A percentile compares a stretch with the other conserved stretches of the same genome.
Evolutionary conservation across 2,329 filamentous ascomycete species (phyloP).

Genomic region (Tolypocladium capitatum): DNA sequence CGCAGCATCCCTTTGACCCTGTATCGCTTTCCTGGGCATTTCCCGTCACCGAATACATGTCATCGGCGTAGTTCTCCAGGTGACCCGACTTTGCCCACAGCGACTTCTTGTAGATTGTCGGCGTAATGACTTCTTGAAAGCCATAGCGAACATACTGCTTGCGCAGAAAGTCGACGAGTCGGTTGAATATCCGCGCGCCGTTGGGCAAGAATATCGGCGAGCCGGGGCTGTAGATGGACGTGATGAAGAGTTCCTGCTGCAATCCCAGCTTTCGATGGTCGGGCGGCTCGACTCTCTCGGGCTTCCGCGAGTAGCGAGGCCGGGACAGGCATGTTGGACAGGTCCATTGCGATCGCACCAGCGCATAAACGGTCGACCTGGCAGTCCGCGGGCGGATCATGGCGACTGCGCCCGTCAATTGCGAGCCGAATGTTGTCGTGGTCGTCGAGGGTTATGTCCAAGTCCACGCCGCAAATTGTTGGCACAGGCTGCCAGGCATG

Average conservation of each 20-base stretch:
- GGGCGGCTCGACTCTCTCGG: constrained; percentile 20
- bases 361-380: constrained; percentile 6
- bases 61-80: constrained; percentile 78
- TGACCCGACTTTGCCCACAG: constrained; percentile 80
- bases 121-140: constrained; percentile 79
- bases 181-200: constrained; percentile 72
- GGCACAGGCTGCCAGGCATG: too few species aligned
- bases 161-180: constrained; percentile 67
- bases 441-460: background rate
- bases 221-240: constrained; percentile 67
- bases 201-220: constrained; percentile 76
- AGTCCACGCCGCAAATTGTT: background rate
- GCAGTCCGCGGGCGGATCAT: constrained; percentile 18
- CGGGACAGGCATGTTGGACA: constrained; percentile 17
- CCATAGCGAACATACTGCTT: constrained; percentile 75
- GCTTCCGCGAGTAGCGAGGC: constrained; percentile 16
- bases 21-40: constrained; percentile 16
- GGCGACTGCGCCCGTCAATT: constrained; percentile 2
- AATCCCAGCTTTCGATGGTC: constrained; percentile 49
- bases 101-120: constrained; percentile 80
- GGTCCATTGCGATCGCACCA: constrained; percentile 15
- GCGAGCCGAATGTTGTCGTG: background rate
- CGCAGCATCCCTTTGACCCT: constrained; percentile 14
- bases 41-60: constrained; percentile 75
- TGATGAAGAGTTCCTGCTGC: constrained; percentile 66